phyloP scores from a whole-genome alignment of 495 filamentous ascomycete genomes.

The Hyphodiscus hymeniophilus region DNA sequence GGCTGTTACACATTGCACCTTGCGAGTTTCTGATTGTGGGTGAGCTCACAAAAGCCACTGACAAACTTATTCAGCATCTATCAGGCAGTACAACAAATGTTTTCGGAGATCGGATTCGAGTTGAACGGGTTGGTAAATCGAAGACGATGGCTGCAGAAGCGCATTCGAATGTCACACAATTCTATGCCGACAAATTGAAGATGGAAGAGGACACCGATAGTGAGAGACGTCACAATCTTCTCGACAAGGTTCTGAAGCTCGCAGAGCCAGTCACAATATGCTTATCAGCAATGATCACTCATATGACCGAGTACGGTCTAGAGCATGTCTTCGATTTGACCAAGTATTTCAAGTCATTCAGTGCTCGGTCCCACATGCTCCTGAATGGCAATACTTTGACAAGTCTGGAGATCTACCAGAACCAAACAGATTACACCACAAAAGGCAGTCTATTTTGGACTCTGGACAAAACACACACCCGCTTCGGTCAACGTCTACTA shows the following conservation, averaged over 20 bases:
- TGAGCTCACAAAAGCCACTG: constrained; percentile 83
- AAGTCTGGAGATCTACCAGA: constrained; percentile 92
- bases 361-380: constrained; percentile 89
- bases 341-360: constrained; percentile 97
- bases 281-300: constrained; percentile 92
- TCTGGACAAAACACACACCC: constrained; percentile 82
- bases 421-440: constrained; percentile 77
- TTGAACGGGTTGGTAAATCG: constrained; percentile 67
- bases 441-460: constrained; percentile 96
- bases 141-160: constrained; percentile 80
- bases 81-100: constrained; percentile 82
- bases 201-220: constrained; percentile 28
- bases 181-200: constrained; percentile 87
- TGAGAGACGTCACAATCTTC: constrained; percentile 45
- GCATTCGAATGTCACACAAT: constrained; percentile 84
- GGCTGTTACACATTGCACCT: constrained; percentile 87
- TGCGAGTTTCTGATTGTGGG: constrained; percentile 97
- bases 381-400: constrained; percentile 93
- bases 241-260: constrained; percentile 81
- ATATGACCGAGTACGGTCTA: constrained; percentile 86
- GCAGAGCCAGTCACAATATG: constrained; percentile 84
- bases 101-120: constrained; percentile 80
- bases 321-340: constrained; percentile 96
- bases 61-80: constrained; percentile 86
- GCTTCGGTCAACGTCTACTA: constrained; percentile 80